Evolutionary conservation across 2,329 filamentous ascomycete genomes (phyloP).

Genomic region (Aspergillus quadricinctus): DNA sequence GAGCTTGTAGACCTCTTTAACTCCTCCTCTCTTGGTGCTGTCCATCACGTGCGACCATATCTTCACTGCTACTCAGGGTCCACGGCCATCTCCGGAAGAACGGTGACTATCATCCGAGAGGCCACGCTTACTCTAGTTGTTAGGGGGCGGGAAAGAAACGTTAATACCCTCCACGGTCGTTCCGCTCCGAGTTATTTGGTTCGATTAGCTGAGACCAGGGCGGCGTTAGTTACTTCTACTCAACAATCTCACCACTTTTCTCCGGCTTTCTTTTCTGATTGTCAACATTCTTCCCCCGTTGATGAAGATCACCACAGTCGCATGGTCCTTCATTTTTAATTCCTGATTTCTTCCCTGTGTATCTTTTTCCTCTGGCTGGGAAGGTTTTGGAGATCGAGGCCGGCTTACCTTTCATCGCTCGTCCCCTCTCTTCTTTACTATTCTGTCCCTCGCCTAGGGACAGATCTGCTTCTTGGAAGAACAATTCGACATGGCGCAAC

Average conservation of each 20-base stretch:
- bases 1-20: not conserved
- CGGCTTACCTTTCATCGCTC: not conserved
- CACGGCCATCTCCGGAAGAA: not conserved
- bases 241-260: not conserved
- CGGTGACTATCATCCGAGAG: not conserved
- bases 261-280: not conserved
- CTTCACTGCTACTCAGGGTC: not conserved
- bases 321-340: constrained; percentile 3
- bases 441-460: not conserved
- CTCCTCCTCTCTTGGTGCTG: not conserved
- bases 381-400: not conserved
- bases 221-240: not conserved
- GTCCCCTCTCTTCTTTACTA: not conserved
- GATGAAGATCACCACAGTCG: not conserved
- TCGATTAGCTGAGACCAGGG: not conserved
- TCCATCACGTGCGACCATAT: not conserved
- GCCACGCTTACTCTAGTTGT: not conserved
- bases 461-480: not conserved
- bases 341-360: constrained; percentile 5
- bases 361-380: not conserved
- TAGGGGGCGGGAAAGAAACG: not conserved
- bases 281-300: not conserved
- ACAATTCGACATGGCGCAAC: constrained; percentile 68
- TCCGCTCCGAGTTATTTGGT: not conserved
- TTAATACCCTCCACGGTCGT: not conserved